Evolutionary conservation across 2,329 filamentous ascomycete species (phyloP), one percentile per base, ranked within the genome.

Genomic region (Colletotrichum godetiae): DNA sequence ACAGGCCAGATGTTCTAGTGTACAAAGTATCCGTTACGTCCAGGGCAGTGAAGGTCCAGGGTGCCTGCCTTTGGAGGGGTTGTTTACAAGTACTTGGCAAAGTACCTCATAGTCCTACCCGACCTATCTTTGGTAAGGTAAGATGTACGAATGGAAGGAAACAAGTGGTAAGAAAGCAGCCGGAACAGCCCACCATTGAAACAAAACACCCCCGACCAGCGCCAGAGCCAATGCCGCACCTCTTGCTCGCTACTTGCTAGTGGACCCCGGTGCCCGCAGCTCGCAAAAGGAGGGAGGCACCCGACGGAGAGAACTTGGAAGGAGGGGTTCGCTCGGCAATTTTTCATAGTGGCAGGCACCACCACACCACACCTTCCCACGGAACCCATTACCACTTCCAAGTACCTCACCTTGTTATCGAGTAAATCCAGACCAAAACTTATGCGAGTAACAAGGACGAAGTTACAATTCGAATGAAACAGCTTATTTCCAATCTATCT

Each of bases 1-100:
- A 67, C 63, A 59, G 61, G 67, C 67, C 61, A 49, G 42, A 49
- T 19, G 42, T 49, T n/a, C 19, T 22, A n/a, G n/a, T n/a, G n/a
- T n/a, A n/a, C 42, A 49, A 49, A 42, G 37, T 42, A 42, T 42
- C 37, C 37, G 42, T 49, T 49, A 49, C 42, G 19, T 49, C 42
- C 42, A 49, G 42, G 19, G 42, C 42, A 49, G 42, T 22, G 10
- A 11, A 49, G 19, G 42, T 49, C 42, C 42, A 49, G 42, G 42
- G 42, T 49, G 19, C 42, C 42, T 49, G 19, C 42, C 42, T 49
- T 49, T n/a, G 42, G 19, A 49, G 42, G 42, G 29, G 60, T 33
- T 53, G 60, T 62, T 52, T 52, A 52, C 42, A 49, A 3, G 42
- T 49, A 49, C 42, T 49, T 49, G 42, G 19, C 42, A 49, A 49